Evolutionary conservation across 305 asterid genomes (phyloP).

Genomic region (Ilex paraguariensis): DNA sequence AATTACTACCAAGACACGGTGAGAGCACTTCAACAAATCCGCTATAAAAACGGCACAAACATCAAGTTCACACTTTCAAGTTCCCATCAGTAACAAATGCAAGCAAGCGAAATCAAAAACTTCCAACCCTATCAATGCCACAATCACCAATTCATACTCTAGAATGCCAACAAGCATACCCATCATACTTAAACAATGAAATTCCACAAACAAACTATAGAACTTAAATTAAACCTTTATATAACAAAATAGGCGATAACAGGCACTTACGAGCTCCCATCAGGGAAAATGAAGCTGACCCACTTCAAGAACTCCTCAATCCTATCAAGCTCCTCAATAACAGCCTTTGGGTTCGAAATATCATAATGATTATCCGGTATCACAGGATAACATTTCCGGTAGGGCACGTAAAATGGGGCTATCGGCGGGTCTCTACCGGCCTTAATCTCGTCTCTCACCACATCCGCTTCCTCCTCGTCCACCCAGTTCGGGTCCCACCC

Average conservation of each 20-base stretch:
- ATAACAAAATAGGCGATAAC: neutral
- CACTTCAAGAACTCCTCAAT: constrained; percentile 88
- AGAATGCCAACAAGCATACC: too few relatives aligned
- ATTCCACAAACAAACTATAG: neutral
- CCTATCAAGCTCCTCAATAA: constrained; percentile 93
- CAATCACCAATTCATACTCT: too few relatives aligned
- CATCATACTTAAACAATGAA: neutral
- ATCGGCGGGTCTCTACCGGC: constrained; percentile 74
- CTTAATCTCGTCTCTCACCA: constrained; percentile 35
- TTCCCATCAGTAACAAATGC: too few relatives aligned
- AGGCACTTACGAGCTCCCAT: constrained; percentile 83
- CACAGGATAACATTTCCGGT: constrained; percentile 69
- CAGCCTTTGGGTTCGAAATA: constrained; percentile 54
- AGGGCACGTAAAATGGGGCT: constrained; percentile 91
- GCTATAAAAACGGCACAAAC: too few relatives aligned
- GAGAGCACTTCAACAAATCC: too few relatives aligned
- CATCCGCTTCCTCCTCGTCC: constrained; percentile 57
- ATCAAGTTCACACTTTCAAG: too few relatives aligned
- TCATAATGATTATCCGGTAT: constrained; percentile 59
- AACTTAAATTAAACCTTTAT: too few relatives aligned
- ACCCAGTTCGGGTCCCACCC: constrained; percentile 87
- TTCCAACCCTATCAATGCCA: too few relatives aligned
- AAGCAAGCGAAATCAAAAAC: too few relatives aligned
- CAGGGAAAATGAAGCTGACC: constrained; percentile 86
- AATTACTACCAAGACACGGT: too few relatives aligned